Evolutionary conservation across 257 asterid genomes (phyloP), one percentile per base, ranked within the genome.

Genomic region (Cynanchum wilfordii): DNA sequence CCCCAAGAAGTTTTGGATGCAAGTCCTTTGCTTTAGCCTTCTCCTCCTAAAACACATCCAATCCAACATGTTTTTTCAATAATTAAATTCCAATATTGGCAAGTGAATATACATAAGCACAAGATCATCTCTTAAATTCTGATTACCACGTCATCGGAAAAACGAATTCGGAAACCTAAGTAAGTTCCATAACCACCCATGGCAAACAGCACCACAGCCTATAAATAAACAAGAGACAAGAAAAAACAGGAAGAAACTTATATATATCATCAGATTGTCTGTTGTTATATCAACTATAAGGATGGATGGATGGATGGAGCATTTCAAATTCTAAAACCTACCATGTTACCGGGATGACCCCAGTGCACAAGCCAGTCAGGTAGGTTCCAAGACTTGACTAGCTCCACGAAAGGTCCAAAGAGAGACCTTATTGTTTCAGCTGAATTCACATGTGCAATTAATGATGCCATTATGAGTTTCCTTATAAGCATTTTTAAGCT

Each of bases 341-440:
- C 98, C 98, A 93, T 91, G 88, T 93, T 93, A 20, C 91, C 96
- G 2, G 98, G 98, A 69, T 91, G 97, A 67, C 98, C 97, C 97
- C 97, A 94, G 69, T 94, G 98, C 30, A 91, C 96, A 40, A 94
- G 96, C 97, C 96, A 91, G 36, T 73, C 96, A 0, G 97, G 98
- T 55, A 91, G 86, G 81, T 85, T 81, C 86, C 68, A 86, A 58
- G 97, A 89, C 73, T 88, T 86, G 25, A 91, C 84, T 49, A 93
- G 73, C 85, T 91, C 97, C 16, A 88, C 95, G 38, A 79, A 77
- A 29, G 96, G 95, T 45, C 86, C 84, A 73, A 87, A 85, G 29
- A 88, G 75, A 77, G 97, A 88, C 19, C 84, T 86, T 73, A 89
- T 84, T 15, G 89, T 83, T 69, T 82, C 69, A 80, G 96, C 97